These are phyloP conservation scores for Ascosphaera apis DNA, from an alignment of 2,329 filamentous ascomycete species.

Conservation along the genomic window DNA sequence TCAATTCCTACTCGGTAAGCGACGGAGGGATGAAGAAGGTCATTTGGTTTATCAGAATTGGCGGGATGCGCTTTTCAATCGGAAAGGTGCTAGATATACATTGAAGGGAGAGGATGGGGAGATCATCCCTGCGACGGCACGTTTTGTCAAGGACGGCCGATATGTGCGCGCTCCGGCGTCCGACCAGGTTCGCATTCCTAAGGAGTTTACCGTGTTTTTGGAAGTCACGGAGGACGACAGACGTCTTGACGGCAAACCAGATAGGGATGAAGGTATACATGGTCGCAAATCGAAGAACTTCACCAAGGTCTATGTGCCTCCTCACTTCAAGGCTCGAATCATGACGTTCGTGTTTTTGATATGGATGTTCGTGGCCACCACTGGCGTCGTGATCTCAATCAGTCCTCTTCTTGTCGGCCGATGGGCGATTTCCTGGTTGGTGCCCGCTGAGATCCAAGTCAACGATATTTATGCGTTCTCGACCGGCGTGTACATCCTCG, in stretches of 20 bases:
- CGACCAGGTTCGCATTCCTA: constrained; percentile 84
- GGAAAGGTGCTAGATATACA: constrained; percentile 10
- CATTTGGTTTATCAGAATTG: constrained; percentile 37
- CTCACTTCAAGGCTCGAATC: constrained; percentile 58
- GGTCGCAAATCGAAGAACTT: constrained; percentile 38
- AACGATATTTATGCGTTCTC: constrained; percentile 97
- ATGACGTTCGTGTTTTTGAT: constrained; percentile 71
- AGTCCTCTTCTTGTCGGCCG: constrained; percentile 71
- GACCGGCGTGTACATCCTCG: constrained; percentile 63
- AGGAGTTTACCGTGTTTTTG: constrained; percentile 59
- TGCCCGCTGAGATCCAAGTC: constrained; percentile 49
- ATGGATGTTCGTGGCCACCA: constrained; percentile 79
- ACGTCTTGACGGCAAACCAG: constrained; percentile 34
- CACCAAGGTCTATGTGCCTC: constrained; percentile 58
- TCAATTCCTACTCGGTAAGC: constrained; percentile 80
- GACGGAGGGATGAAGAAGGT: constrained; percentile 61
- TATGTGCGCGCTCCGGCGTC: constrained; percentile 88
- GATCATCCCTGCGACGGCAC: constrained; percentile 16
- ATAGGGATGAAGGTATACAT: constrained; percentile 34
- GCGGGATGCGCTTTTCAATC: constrained; percentile 17
- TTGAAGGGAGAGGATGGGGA: constrained; percentile 10
- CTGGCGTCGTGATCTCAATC: constrained; percentile 66
- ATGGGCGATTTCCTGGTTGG: constrained; percentile 46
- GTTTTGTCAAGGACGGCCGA: constrained; percentile 46
- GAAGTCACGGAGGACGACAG: constrained; percentile 46